Evolutionary conservation across 2,329 filamentous ascomycete genomes (phyloP), one percentile per base, ranked within the genome.

Genomic region (Setomelanomma holmii): DNA sequence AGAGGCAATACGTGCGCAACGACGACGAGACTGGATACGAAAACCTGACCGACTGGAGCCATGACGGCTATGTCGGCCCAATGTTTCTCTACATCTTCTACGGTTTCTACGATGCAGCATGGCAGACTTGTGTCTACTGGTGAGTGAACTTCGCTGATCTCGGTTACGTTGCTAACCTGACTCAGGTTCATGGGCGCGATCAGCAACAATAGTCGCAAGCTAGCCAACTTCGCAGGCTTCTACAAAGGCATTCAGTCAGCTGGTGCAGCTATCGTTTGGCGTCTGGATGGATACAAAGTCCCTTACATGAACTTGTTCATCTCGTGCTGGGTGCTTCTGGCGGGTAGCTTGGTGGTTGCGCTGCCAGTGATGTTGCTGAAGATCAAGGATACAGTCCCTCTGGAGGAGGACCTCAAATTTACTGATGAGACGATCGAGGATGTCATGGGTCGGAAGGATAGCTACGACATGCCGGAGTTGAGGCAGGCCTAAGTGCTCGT

Each of bases 51-150:
- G 90, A 93, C 74, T 93, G 88, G 86, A 82, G 77, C 1, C 79
- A 84, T 45, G 77, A 79, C 20, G 84, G 84, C 45, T 93, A 89
- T 71, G 79, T 88, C 54, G 90, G 88, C 0, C 89, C 89, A 10
- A 90, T 96, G 87, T 90, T 96, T 74, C 75, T 96, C 44, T 95
- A 91, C 78, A 89, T 96, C 56, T 91, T 91, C 73, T 95, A 93
- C 70, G 91, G 91, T 21, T 87, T 93, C 73, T 95, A 87, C 64
- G 93, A 96, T 69, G 90, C 92, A 40, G 84, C 86, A 45, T 96
- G 91, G 87, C 93, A 97, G 79, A 93, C 90, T 0, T 86, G 81
- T 66, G 86, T 92, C 41, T 96, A 97, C 80, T 96, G 92, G 92
- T 84, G 73, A 67, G 79, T 71, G 39, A 12, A 14, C 7, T 4